Base-by-base conservation (phyloP, 2,329 filamentous ascomycete species). In the Elsinoe arachidis region DNA sequence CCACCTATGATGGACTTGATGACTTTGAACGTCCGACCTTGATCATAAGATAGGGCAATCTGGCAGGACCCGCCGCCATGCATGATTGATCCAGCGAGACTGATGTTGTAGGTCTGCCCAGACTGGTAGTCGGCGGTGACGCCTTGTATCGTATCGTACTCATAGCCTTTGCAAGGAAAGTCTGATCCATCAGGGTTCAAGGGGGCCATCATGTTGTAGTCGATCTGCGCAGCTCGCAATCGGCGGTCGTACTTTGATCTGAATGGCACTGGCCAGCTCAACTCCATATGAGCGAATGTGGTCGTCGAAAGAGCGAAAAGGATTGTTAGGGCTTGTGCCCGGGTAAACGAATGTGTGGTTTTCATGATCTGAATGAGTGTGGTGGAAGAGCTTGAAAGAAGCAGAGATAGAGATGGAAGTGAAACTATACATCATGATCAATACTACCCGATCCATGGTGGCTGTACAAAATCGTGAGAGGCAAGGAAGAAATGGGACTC, bases 11-110 rank as follows among this genome's bases (percentile, higher is more conserved):
- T 82, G 5, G 79, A 81, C 65, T 84, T 77, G 62, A 85, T 79
- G 38, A 90, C 88, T 60, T 79, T 83, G 75, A 87, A 92, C 17
- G 80, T 82, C 57, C 76, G 72, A 47, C 86, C 87, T 61, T 81
- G 76, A 73, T 92, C 86, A 71, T 86, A 88, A 33, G 85, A 88
- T 26, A 92, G 75, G 2, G 84, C 82, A 47, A 88, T 76, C 73
- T 93, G 88, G 73, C 88, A 91, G 9, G 84, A 88, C 39, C 88
- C 88, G 38, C 88, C 87, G 37, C 76, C 74, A 73, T 90, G 87
- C 14, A 70, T 72, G 7, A 72, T 73, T 53, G 78, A 79, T 35
- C 87, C 87, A 59, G 72, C 73, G 56, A 91, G 74, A 59, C 78
- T 80, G 71, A 90, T 77, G 62, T 80, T 80, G 71, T 88, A 83